Percentiles rank a stretch among this genome's conserved stretches.
These are phyloP conservation scores for Carex kokanica DNA, from an alignment of 176 grass and related monocot species.

Conservation along the genomic window DNA sequence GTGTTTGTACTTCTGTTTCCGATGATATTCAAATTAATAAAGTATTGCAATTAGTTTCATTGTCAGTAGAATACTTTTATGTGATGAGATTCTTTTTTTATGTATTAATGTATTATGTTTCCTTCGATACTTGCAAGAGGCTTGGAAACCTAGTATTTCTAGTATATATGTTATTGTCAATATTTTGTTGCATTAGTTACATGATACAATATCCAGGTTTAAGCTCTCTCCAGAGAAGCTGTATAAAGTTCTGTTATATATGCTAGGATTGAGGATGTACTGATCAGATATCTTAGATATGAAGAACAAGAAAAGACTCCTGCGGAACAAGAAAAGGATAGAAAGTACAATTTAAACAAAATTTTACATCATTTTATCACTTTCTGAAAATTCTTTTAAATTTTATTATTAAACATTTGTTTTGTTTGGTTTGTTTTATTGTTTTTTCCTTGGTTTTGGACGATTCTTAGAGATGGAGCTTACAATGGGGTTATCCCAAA, in stretches of 20 bases:
- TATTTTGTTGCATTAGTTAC: neutral
- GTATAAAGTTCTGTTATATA: neutral
- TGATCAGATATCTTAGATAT: constrained; percentile 40
- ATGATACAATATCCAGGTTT: neutral
- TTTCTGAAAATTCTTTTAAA: neutral
- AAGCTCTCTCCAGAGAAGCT: neutral
- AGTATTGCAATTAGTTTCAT: neutral
- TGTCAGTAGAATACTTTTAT: neutral
- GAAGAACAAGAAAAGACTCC: constrained; percentile 40
- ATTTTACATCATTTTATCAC: neutral
- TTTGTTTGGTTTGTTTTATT: neutral
- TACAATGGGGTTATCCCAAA: neutral
- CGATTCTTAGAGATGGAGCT: neutral
- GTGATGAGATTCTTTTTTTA: neutral
- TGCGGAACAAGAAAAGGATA: constrained; percentile 22
- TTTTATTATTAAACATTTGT: neutral
- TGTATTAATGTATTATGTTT: neutral
- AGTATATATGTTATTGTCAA: neutral
- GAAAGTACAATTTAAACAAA: neutral
- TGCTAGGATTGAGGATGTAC: constrained; percentile 64
- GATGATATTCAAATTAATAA: neutral
- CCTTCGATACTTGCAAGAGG: neutral
- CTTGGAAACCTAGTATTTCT: neutral
- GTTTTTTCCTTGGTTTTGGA: neutral
- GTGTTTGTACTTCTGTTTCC: neutral